Base-by-base conservation (phyloP, 371 early-diverging fungal species). In the Batrachochytrium dendrobatidis region DNA sequence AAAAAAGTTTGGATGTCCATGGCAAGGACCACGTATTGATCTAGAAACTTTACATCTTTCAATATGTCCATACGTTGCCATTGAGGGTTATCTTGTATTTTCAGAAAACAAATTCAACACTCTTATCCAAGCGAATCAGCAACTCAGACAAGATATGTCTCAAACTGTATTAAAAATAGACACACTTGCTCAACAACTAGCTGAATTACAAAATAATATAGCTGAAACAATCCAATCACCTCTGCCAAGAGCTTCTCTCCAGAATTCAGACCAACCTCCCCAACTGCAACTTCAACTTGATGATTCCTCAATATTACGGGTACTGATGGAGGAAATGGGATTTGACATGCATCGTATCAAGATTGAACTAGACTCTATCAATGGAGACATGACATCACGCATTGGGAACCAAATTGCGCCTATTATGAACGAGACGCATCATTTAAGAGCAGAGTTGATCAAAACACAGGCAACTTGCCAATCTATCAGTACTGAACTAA, bases 391-490 rank as follows among this genome's bases (percentile, higher is more conserved):
- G 12, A 74, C 77, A 0, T 79, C 82, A 5, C 56, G 86, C 30
- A 87, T 86, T 60, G 59, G 83, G 10, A 78, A 85, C 56, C 87
- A 86, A 35, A 83, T 85, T 35, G 75, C 84, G 70, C 83, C 86
- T 1, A 66, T 88, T 46, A 80, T 86, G 81, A 76, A 79, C 1
- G 87, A 86, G 60, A 82, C 79, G 5, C 73, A 83, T 58, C 66
- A 85, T 22, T 57, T 85, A 56, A 84, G 86, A 46, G 87, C 86
- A 56, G 87, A 86, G 53, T 69, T 86, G 29, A 83, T 86, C 54
- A 79, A 80, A 50, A 35, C 86, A 33, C 60, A 83, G 39, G 79
- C 82, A 8, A 65, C 81, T 1, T 85, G 86, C 56, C 82, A 86
- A 64, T 81, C 83, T 18, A 82, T 86, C 77, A 86, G 86, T 57